Evolutionary conservation across 2,329 filamentous ascomycete species (phyloP).

Genomic region (Parasarocladium wereldwijsianum): DNA sequence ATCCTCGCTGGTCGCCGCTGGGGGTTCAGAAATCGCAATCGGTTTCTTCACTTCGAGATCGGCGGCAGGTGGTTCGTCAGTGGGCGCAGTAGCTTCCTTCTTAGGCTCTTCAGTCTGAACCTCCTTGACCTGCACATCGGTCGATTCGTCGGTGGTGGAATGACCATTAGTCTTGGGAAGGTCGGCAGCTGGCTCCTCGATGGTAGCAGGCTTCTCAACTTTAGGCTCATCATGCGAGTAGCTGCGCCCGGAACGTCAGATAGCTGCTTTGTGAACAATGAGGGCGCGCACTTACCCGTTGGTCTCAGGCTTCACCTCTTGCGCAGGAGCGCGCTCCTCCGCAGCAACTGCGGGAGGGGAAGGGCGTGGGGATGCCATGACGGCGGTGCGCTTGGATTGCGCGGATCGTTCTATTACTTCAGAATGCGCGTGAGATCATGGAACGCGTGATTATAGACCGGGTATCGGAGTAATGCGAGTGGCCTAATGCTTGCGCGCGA

Average conservation of each 20-base stretch:
- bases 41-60: neutral
- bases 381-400: conserved; percentile 5
- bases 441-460: no score
- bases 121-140: neutral
- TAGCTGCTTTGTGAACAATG: no score
- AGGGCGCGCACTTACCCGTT: conserved; percentile 5
- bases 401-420: no score
- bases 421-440: no score
- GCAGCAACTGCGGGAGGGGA: conserved; percentile 1
- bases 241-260: no score
- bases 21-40: neutral
- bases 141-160: neutral
- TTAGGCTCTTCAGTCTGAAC: conserved; percentile 4
- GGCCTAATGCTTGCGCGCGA: no score
- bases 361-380: conserved; percentile 3
- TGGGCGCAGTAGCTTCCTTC: conserved; percentile 6
- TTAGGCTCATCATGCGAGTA: conserved; percentile 1
- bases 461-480: no score
- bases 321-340: neutral
- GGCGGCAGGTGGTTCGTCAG: neutral
- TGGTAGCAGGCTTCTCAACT: neutral
- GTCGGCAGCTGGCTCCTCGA: conserved; percentile 3
- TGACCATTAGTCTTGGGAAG: conserved; percentile 4
- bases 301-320: conserved; percentile 5
- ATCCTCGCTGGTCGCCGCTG: neutral